Percentiles rank a stretch among this genome's conserved stretches.
phyloP scores from a whole-genome alignment of 768 basidiomycete genomes.

The Clathrus columnatus region DNA sequence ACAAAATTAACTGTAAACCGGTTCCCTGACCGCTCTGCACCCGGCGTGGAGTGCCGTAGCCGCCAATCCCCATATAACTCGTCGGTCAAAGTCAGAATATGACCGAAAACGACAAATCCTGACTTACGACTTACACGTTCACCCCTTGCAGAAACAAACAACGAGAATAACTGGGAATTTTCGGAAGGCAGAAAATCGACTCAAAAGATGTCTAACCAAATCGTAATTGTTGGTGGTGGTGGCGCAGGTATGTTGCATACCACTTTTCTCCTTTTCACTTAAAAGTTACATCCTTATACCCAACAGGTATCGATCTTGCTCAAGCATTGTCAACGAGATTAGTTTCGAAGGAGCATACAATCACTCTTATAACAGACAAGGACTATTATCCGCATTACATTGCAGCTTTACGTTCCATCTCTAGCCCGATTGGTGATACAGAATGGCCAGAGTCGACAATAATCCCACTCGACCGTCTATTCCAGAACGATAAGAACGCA shows the following conservation, averaged over 20 bases:
- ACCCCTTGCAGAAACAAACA: too few relatives aligned
- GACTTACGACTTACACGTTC: too few relatives aligned
- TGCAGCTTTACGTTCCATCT: constrained; percentile 44
- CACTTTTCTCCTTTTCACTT: neutral
- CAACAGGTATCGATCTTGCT: constrained; percentile 29
- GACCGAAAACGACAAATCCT: neutral
- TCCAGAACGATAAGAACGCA: constrained; percentile 38
- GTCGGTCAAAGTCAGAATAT: neutral
- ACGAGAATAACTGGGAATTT: neutral
- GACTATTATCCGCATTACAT: constrained; percentile 44
- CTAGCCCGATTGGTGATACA: constrained; percentile 33
- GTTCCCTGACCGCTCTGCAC: neutral
- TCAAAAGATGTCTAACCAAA: constrained; percentile 16
- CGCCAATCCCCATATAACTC: neutral
- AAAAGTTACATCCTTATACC: neutral
- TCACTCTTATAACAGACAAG: constrained; percentile 47
- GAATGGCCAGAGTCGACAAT: constrained; percentile 27
- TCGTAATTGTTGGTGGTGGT: constrained; percentile 53
- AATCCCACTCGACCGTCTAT: constrained; percentile 44
- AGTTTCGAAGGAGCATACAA: constrained; percentile 35
- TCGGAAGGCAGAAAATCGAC: too few relatives aligned
- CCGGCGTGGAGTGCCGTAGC: neutral
- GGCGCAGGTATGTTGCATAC: constrained; percentile 25
- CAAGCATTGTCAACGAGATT: constrained; percentile 43
- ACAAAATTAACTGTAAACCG: neutral